Evolutionary conservation across 805 yeast species (phyloP).

Genomic region (Candida peoriensis): DNA sequence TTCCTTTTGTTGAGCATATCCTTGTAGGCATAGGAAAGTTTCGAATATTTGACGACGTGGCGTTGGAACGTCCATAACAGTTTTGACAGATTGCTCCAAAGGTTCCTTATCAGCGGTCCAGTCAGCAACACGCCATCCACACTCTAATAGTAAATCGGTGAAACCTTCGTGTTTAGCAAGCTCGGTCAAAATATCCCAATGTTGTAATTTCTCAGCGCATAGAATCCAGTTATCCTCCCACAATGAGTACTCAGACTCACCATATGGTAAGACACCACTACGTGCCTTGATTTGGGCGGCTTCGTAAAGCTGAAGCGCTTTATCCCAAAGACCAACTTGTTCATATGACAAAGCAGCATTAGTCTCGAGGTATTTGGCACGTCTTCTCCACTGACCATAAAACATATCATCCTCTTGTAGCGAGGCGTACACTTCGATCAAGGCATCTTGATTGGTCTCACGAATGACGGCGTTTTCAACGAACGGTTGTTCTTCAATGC

Average conservation of each 20-base stretch:
- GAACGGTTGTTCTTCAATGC: constrained; percentile 51
- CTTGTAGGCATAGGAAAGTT: constrained; percentile 88
- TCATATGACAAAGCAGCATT: constrained; percentile 90
- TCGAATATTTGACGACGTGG: constrained; percentile 95
- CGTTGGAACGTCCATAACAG: constrained; percentile 98
- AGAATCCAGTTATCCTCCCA: constrained; percentile 99
- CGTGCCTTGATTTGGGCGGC: constrained; percentile 96
- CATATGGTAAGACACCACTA: constrained; percentile 90
- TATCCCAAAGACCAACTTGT: constrained; percentile 92
- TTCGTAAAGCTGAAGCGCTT: constrained; percentile 90
- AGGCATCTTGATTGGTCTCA: constrained; percentile 85
- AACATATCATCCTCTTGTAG: constrained; percentile 95
- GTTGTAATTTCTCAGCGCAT: constrained; percentile 95
- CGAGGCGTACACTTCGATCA: constrained; percentile 82
- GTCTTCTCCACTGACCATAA: constrained; percentile 95
- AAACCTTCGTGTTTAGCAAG: constrained; percentile 97
- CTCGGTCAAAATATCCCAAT: constrained; percentile 96
- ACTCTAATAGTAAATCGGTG: constrained; percentile 89
- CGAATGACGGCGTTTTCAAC: constrained; percentile 69
- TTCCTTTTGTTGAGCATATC: constrained; percentile 86
- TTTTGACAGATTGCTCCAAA: constrained; percentile 86
- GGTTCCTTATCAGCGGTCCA: constrained; percentile 97
- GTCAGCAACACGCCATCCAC: constrained; percentile 99
- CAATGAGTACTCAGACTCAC: constrained; percentile 88
- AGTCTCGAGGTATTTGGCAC: constrained; percentile 92